Base-by-base conservation (phyloP, 1,139 yeast species). In the Nematodospora anomalae region DNA sequence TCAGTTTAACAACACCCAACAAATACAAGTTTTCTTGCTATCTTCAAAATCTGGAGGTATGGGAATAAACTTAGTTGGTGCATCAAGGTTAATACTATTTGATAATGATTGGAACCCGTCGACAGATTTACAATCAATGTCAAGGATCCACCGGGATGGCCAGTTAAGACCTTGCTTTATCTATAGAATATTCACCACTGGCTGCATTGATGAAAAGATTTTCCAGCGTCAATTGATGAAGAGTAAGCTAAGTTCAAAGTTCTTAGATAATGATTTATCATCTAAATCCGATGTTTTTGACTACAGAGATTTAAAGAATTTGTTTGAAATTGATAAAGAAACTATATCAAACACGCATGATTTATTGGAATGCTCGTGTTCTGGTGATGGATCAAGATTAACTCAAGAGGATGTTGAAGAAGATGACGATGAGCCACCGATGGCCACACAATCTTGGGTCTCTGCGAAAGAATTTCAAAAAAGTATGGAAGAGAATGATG, bases 71-170 rank as follows among this genome's bases (percentile, higher is more conserved):
- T 65, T 92, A 26, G 74, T 87, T 21, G 98, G 98, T 1, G 98
- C 96, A 0, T 88, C 96, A 0, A 67, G 97, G 21, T 63, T 92
- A 24, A 73, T 92, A 3, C 61, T 92, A 16, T 85, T 85, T 52
- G 97, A 89, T 52, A 85, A 90, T 43, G 97, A 89, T 53, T 87
- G 96, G 96, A 92, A 94, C 47, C 98, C 98, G 0, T 79, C 97
- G 0, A 75, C 85, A 9, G 99, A 92, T 57, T 60, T 85, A 20
- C 99, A 92, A 58, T 96, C 97, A 0, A 88, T 92, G 95, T 96
- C 97, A 1, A 65, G 99, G 44, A 83, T 92, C 4, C 96, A 90
- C 53, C 68, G 99, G 47, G 97, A 92, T 57, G 98, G 98, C 0
- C 98, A 92, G 56, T 73, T 62, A 36, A 73, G 64, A 35, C 90